phyloP scores from a whole-genome alignment of 805 yeast genomes.

The Starmera pachycereana region DNA sequence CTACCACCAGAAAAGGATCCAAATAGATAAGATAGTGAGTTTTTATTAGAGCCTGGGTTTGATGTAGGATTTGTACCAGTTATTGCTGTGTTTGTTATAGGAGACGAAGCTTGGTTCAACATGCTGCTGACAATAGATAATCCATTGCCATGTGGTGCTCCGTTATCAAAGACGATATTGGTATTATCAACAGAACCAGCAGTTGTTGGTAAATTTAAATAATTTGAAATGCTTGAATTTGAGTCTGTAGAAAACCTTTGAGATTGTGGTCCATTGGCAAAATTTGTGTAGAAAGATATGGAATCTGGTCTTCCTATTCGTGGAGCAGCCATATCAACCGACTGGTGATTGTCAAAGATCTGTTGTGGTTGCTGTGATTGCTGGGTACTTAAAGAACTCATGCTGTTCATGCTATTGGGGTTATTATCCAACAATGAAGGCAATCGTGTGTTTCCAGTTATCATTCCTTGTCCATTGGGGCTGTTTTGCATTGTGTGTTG shows the following conservation, averaged over 20 bases:
- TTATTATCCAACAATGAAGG: background rate
- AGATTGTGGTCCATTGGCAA: conserved; percentile 4
- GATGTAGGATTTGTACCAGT: background rate
- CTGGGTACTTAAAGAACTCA: background rate
- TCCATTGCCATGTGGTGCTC: conserved; percentile 11
- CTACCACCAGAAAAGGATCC: too few species aligned
- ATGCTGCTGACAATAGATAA: conserved; percentile 16
- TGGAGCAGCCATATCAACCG: conserved; percentile 2
- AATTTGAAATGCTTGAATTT: conserved; percentile 17
- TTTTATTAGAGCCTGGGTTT: background rate
- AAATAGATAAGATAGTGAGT: too few species aligned
- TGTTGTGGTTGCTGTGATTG: background rate
- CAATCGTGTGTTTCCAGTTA: too few species aligned
- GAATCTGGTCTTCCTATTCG: conserved; percentile 18
- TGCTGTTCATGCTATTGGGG: background rate
- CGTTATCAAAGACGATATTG: too few species aligned
- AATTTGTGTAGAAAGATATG: conserved; percentile 16
- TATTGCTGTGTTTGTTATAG: conserved; percentile 4
- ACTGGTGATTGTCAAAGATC: background rate
- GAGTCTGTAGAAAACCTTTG: conserved; percentile 19
- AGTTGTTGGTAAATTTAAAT: conserved; percentile 8
- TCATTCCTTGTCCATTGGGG: too few species aligned
- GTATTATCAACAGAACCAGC: conserved; percentile 10
- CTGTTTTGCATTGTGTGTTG: too few species aligned
- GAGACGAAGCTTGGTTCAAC: conserved; percentile 9